These are phyloP conservation scores for Xanthoparmelia taractica DNA, from an alignment of 495 filamentous ascomycete species.

Conservation along the genomic window DNA sequence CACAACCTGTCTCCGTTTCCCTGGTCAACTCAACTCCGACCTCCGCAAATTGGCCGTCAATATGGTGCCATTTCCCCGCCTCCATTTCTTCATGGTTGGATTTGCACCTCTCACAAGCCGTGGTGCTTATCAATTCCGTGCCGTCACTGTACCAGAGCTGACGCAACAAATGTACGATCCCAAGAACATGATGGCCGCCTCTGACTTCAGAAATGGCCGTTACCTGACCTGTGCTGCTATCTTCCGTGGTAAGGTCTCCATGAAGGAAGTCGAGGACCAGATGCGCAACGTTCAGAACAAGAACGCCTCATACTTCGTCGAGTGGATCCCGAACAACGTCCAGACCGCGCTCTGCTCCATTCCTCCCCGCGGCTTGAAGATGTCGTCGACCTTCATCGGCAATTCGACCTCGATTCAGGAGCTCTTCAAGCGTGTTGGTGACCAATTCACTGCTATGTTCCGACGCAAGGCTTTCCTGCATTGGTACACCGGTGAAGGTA, in stretches of 20 bases:
- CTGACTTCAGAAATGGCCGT: constrained; percentile 98
- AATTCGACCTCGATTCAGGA: constrained; percentile 99
- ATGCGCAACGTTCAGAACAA: constrained; percentile 99
- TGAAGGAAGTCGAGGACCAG: constrained; percentile 99
- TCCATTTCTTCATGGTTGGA: constrained; percentile 99
- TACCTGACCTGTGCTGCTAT: constrained; percentile 99
- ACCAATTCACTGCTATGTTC: constrained; percentile 99
- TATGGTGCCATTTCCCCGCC: constrained; percentile 99
- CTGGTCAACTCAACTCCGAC: constrained; percentile 99
- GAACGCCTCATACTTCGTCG: constrained; percentile 99
- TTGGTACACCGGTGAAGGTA: constrained; percentile 99
- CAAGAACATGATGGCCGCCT: constrained; percentile 99
- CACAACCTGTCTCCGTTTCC: constrained; percentile 97
- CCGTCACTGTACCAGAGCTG: constrained; percentile 93
- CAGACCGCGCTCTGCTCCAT: constrained; percentile 99
- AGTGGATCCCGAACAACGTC: constrained; percentile 99
- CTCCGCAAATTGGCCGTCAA: constrained; percentile 99
- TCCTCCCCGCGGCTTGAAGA: constrained; percentile 94
- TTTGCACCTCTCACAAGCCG: constrained; percentile 98
- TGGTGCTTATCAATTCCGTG: constrained; percentile 90
- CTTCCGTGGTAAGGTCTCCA: constrained; percentile 99
- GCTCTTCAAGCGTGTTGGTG: constrained; percentile 99
- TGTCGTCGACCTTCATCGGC: constrained; percentile 98
- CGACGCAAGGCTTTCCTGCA: constrained; percentile 99
- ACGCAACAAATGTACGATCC: constrained; percentile 99